Conservation (phyloP, 768 basidiomycete species). For the Ephemerocybe angulata region DNA sequence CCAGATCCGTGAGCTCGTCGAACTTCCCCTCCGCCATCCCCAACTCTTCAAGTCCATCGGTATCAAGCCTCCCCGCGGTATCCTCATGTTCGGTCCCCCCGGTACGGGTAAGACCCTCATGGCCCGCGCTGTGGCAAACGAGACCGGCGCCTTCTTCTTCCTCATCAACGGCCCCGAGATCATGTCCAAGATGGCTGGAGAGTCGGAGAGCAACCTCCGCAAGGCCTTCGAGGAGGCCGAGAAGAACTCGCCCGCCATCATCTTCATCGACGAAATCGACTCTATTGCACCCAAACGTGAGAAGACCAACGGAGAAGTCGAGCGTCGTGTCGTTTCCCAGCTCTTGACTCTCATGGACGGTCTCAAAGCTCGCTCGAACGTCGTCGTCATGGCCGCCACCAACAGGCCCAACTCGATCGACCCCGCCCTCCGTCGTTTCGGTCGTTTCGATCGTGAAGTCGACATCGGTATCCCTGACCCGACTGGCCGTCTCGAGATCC, state of each 20-base stretch:
- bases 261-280: slow-evolving; percentile 99
- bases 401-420: slow-evolving; percentile 99
- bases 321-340: slow-evolving; percentile 98
- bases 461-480: slow-evolving; percentile 99
- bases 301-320: slow-evolving; percentile 99
- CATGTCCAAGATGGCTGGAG: slow-evolving; percentile 99
- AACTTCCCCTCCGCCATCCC: slow-evolving; percentile 95
- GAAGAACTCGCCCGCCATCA: slow-evolving; percentile 99
- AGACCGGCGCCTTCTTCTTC: slow-evolving; percentile 99
- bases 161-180: slow-evolving; percentile 99
- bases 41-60: slow-evolving; percentile 99
- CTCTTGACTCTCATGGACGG: slow-evolving; percentile 99
- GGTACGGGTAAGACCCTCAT: slow-evolving; percentile 99
- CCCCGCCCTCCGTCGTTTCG: slow-evolving; percentile 96
- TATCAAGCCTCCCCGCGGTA: slow-evolving; percentile 99
- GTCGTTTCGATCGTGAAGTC: slow-evolving; percentile 98
- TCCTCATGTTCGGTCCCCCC: slow-evolving; percentile 97
- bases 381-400: slow-evolving; percentile 99
- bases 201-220: slow-evolving; percentile 93
- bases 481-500: slow-evolving; percentile 96
- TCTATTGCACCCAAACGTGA: slow-evolving; percentile 99
- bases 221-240: slow-evolving; percentile 99
- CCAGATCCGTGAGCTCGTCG: slow-evolving; percentile 98
- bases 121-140: slow-evolving; percentile 99
- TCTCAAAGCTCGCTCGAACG: slow-evolving; percentile 96